Evolutionary conservation across 2,329 filamentous ascomycete genomes (phyloP), one percentile per base, ranked within the genome.

Genomic region (Cladophialophora chaetospira): DNA sequence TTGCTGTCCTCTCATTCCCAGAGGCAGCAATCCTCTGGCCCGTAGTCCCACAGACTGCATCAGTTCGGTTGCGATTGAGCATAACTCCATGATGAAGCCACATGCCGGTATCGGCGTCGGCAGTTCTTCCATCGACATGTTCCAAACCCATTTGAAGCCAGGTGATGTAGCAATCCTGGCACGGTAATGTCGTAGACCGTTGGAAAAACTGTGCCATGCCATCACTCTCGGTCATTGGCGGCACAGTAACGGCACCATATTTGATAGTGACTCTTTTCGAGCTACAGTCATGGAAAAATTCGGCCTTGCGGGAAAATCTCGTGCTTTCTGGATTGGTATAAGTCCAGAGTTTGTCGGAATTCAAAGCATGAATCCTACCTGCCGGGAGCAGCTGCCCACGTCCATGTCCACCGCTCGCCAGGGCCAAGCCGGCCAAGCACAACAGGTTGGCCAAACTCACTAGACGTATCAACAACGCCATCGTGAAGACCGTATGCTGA

Each of bases 81-180:
- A 63, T 54, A n/a, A 63, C 58, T 48, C 49, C 57, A 60, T 56
- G 60, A 58, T 71, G 70, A 3, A 72, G 63, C 63, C 65, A 70
- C 29, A 70, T 61, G 46, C 67, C 65, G 2, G 61, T 70, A 58
- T 71, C 63, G 44, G 64, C 62, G 57, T 72, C 71, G 28, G 70
- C 71, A 8, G 50, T 44, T 10, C 63, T 61, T 4, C 70, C 71
- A 53, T 72, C 63, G 2, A 60, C 53, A 55, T 69, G 69, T 51
- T 69, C 62, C 8, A 73, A 62, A 11, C 54, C 63, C 15, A 65
- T 63, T 26, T 63, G 43, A 31, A 68, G 63, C 36, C 53, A 55
- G 2, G 68, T 70, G 38, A 73, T 51, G 29, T 62, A 38, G 49
- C 64, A 63, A 38, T 63, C 50, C 6, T 36, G 29, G 42, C 60